These are phyloP conservation scores for Cucurbita pepo DNA, from an alignment of 306 rosid genomes.

Conservation along the genomic window DNA sequence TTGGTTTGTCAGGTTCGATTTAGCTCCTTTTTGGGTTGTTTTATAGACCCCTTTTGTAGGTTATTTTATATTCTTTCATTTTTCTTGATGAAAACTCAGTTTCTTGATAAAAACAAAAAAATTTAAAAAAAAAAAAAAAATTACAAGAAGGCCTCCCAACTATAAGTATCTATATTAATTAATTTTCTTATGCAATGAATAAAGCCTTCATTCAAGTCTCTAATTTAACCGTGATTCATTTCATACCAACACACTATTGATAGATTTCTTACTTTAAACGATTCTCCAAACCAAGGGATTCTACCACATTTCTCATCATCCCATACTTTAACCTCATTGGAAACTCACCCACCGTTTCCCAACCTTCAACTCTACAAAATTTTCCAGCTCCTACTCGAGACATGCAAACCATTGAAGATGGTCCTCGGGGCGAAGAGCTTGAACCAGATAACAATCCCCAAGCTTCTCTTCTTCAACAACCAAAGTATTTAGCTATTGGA, in stretches of 20 bases:
- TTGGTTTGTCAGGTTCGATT: background rate
- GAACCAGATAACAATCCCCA: background rate
- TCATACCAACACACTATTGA: background rate
- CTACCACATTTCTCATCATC: background rate
- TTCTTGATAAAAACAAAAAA: background rate
- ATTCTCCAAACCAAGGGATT: background rate
- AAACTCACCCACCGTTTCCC: background rate
- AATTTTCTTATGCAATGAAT: background rate
- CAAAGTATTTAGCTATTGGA: too few species aligned
- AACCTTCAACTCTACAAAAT: background rate
- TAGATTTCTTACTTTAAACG: background rate
- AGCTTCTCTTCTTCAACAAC: too few species aligned
- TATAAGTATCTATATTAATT: background rate
- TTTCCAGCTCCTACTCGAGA: background rate
- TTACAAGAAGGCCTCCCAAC: background rate
- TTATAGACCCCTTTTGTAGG: background rate
- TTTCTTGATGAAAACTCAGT: background rate
- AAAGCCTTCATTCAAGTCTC: background rate
- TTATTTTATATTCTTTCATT: background rate
- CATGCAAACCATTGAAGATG: background rate
- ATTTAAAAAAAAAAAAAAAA: too few species aligned
- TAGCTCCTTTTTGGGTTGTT: background rate
- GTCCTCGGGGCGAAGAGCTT: background rate
- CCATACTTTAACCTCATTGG: background rate
- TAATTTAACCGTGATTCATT: background rate